Evolutionary conservation across 306 rosid species (phyloP).

Genomic region (Fragaria iinumae): DNA sequence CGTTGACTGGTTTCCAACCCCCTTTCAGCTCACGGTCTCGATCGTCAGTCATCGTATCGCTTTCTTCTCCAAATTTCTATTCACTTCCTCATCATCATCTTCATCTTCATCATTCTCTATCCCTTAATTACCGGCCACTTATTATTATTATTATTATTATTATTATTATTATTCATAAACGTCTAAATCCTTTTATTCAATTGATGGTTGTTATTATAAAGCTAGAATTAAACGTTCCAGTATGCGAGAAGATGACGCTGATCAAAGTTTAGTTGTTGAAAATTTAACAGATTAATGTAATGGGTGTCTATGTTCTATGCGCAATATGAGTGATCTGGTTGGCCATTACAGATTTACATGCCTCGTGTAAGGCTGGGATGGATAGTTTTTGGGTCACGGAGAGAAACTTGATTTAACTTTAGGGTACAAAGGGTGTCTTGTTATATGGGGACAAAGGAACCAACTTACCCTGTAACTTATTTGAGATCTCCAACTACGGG

Average conservation of each 20-base stretch:
- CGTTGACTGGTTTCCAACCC: slow-evolving; percentile 52
- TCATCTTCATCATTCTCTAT: slow-evolving; percentile 21
- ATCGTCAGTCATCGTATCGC: slow-evolving; percentile 3
- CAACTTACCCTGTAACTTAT: slow-evolving; percentile 20
- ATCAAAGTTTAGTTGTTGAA: not conserved
- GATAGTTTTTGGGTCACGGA: slow-evolving; percentile 20
- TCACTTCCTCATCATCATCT: slow-evolving; percentile 13
- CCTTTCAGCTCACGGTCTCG: slow-evolving; percentile 32
- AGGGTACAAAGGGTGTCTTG: slow-evolving; percentile 50
- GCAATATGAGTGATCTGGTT: slow-evolving; percentile 25
- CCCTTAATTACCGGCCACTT: no score
- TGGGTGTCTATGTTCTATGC: no score
- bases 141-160: no score
- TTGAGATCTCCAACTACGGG: slow-evolving; percentile 30
- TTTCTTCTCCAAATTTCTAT: slow-evolving; percentile 26
- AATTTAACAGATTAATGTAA: not conserved
- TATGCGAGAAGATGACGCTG: not conserved
- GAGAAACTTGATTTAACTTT: slow-evolving; percentile 47
- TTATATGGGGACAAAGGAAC: slow-evolving; percentile 52
- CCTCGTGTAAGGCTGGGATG: slow-evolving; percentile 35
- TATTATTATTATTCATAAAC: no score
- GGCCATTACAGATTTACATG: slow-evolving; percentile 36
- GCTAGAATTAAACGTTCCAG: no score
- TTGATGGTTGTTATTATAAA: no score
- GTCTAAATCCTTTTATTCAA: no score